phyloP scores from a whole-genome alignment of 768 basidiomycete species.

The Omphalotus guepiniiformis region DNA sequence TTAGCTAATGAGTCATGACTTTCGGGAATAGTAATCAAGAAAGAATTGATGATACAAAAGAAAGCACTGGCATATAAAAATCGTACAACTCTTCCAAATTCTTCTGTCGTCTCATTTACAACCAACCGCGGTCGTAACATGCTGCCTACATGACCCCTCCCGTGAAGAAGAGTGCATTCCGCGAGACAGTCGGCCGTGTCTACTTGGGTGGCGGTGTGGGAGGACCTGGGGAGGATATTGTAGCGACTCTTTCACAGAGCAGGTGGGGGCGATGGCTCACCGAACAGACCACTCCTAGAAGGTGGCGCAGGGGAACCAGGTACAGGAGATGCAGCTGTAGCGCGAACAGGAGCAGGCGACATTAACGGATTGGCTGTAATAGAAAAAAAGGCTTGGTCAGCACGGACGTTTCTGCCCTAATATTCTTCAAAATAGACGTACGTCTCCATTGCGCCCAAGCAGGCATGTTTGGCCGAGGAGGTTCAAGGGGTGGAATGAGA shows the following conservation, averaged over 20 bases:
- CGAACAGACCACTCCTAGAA: conserved; percentile 61
- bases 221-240: conserved; percentile 28
- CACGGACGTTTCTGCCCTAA: neutral
- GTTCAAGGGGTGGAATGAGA: conserved; percentile 20
- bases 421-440: conserved; percentile 30
- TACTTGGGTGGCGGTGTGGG: conserved; percentile 44
- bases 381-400: neutral
- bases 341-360: conserved; percentile 40
- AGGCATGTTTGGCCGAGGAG: conserved; percentile 29
- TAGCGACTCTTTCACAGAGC: neutral
- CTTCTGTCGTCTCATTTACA: too few species aligned
- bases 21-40: too few species aligned
- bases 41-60: too few species aligned
- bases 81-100: too few species aligned
- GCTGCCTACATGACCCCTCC: too few species aligned
- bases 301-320: conserved; percentile 37
- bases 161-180: too few species aligned
- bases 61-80: too few species aligned
- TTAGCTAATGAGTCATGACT: too few species aligned
- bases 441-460: conserved; percentile 74
- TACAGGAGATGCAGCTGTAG: conserved; percentile 29
- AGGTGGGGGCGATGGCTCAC: conserved; percentile 29
- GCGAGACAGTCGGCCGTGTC: too few species aligned
- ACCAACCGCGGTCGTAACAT: too few species aligned
- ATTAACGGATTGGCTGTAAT: conserved; percentile 59